phyloP scores from a whole-genome alignment of 1,139 yeast genomes.

The Candida glucosophila region DNA sequence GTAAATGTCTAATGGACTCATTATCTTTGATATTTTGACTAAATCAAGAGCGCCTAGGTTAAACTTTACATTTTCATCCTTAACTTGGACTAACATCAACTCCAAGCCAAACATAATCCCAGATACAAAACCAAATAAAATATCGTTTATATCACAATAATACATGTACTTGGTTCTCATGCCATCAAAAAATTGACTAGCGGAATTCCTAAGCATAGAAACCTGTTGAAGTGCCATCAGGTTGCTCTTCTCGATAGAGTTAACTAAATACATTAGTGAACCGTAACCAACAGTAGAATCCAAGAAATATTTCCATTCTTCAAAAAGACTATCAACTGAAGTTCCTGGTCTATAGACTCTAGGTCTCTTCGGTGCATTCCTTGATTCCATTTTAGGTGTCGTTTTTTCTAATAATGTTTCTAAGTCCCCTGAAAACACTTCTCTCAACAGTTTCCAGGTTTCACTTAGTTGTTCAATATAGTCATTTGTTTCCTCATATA shows the following conservation, averaged over 20 bases:
- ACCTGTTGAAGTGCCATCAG: constrained; percentile 57
- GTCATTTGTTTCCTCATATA: constrained; percentile 23
- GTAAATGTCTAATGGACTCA: constrained; percentile 18
- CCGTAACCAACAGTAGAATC: constrained; percentile 57
- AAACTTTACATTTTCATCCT: constrained; percentile 13
- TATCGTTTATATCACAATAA: constrained; percentile 73
- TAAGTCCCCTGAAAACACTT: constrained; percentile 49
- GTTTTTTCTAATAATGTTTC: constrained; percentile 29
- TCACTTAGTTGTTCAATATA: constrained; percentile 20
- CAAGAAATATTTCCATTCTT: constrained; percentile 75
- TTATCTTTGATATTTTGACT: constrained; percentile 12
- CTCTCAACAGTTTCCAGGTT: constrained; percentile 44
- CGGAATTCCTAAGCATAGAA: no score
- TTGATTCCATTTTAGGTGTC: constrained; percentile 18
- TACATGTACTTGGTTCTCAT: constrained; percentile 41
- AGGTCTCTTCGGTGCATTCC: constrained; percentile 40
- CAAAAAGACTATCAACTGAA: constrained; percentile 58
- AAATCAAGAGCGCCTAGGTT: constrained; percentile 45
- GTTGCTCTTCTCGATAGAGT: constrained; percentile 23
- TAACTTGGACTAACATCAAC: constrained; percentile 22
- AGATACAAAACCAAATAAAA: constrained; percentile 60
- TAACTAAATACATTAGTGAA: constrained; percentile 29
- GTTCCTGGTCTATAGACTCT: constrained; percentile 48
- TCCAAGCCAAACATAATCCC: constrained; percentile 70
- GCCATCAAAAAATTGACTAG: constrained; percentile 58